These are phyloP conservation scores for Chytriomyces hyalinus DNA, from an alignment of 192 early-diverging fungal species.

Conservation along the genomic window DNA sequence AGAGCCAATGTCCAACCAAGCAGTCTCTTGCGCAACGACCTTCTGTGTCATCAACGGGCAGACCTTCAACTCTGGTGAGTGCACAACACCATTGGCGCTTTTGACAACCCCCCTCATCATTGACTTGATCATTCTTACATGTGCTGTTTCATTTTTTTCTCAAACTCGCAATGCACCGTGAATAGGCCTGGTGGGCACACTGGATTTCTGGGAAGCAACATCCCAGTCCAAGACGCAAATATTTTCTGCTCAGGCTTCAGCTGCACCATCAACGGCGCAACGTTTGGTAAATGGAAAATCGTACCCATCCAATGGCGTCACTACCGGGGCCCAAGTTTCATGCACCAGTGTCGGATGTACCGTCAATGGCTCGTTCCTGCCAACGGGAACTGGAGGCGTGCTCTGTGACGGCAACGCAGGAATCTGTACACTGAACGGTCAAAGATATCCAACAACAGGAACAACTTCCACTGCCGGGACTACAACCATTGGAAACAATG, in stretches of 20 bases:
- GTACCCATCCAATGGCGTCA: not conserved
- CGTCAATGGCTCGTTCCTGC: not conserved
- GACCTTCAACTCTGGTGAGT: not conserved
- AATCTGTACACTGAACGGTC: too few relatives aligned
- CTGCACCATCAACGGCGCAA: constrained; percentile 1
- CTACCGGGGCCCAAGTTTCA: not conserved
- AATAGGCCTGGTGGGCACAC: too few relatives aligned
- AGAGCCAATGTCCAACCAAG: too few relatives aligned
- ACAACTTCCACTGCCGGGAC: too few relatives aligned
- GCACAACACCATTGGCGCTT: not conserved
- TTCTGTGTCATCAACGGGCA: not conserved
- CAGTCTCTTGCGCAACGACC: not conserved
- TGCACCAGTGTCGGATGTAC: not conserved
- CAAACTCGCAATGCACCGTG: not conserved
- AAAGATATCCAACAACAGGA: too few relatives aligned
- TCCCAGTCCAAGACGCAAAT: not conserved
- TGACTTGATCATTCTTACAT: too few relatives aligned
- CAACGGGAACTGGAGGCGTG: not conserved
- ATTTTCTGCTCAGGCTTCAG: not conserved
- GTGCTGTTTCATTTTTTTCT: too few relatives aligned
- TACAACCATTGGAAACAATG: too few relatives aligned
- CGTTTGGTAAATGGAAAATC: not conserved
- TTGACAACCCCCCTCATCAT: too few relatives aligned
- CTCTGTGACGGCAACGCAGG: too few relatives aligned
- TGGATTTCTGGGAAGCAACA: not conserved